A percentile compares a stretch with the other conserved stretches of the same genome.
phyloP scores from a whole-genome alignment of 768 basidiomycete genomes.

The Porphyrellus cyaneotinctus region DNA sequence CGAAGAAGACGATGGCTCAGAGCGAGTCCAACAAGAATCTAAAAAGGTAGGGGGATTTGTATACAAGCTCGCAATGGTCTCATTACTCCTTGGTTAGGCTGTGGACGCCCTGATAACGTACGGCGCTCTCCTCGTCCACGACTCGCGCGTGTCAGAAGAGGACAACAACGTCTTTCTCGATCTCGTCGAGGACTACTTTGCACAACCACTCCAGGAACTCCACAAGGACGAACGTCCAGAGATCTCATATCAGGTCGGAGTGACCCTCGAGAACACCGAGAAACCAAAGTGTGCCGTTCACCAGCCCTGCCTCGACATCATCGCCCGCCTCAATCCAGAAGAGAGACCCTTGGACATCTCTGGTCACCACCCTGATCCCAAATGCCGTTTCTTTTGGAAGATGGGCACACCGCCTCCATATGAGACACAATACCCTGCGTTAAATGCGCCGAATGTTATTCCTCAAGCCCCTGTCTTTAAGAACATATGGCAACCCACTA shows the following conservation, averaged over 20 bases:
- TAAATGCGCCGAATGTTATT: slow-evolving; percentile 80
- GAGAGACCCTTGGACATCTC: slow-evolving; percentile 85
- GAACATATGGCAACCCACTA: slow-evolving; percentile 61
- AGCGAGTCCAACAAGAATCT: slow-evolving; percentile 55
- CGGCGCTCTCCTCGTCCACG: slow-evolving; percentile 82
- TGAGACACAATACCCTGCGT: slow-evolving; percentile 66
- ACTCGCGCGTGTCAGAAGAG: slow-evolving; percentile 77
- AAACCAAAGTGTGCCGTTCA: slow-evolving; percentile 83
- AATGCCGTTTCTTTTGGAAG: slow-evolving; percentile 91
- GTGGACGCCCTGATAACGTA: slow-evolving; percentile 78
- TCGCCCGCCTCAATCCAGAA: slow-evolving; percentile 65
- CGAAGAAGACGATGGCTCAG: slow-evolving; percentile 41
- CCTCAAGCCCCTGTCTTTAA: slow-evolving; percentile 59
- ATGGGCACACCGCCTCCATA: slow-evolving; percentile 76
- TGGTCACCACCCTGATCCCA: slow-evolving; percentile 83
- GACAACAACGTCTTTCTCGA: slow-evolving; percentile 84
- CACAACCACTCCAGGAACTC: slow-evolving; percentile 58
- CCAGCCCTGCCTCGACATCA: slow-evolving; percentile 77
- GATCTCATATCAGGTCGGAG: slow-evolving; percentile 87
- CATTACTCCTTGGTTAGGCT: slow-evolving; percentile 45
- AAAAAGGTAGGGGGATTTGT: slow-evolving; percentile 43
- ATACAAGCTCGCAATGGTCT: not conserved
- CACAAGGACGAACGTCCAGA: slow-evolving; percentile 81
- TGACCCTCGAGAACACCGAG: slow-evolving; percentile 95
- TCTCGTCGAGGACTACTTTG: slow-evolving; percentile 91